phyloP scores from a whole-genome alignment of 1,284 basidiomycete genomes.

The Lignosus rhinocerotis region DNA sequence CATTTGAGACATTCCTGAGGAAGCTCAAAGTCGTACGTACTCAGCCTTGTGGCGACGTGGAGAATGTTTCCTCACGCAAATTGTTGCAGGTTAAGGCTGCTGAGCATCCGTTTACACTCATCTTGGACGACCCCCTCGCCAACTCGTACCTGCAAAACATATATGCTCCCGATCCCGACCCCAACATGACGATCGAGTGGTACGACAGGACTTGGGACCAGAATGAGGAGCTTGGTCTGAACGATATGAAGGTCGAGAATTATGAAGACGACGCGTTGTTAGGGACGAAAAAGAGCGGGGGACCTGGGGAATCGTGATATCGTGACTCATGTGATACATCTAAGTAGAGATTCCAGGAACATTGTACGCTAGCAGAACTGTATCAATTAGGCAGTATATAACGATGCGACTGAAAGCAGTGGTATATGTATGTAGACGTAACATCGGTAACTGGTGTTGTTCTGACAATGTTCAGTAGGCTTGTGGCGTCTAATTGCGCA shows the following conservation, averaged over 20 bases:
- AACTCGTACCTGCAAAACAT: constrained; percentile 97
- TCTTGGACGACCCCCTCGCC: constrained; percentile 93
- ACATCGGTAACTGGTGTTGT: no score
- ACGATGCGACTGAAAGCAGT: background rate
- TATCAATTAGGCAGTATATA: background rate
- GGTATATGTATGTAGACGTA: background rate
- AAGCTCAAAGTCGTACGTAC: constrained; percentile 73
- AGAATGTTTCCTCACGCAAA: background rate
- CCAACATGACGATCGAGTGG: constrained; percentile 82
- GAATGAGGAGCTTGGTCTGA: constrained; percentile 95
- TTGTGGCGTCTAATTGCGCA: background rate
- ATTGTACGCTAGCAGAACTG: no score
- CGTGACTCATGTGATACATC: no score
- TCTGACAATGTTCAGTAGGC: no score
- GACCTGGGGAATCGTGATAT: background rate
- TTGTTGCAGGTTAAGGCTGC: constrained; percentile 69
- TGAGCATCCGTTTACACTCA: constrained; percentile 82
- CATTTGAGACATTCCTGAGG: constrained; percentile 78
- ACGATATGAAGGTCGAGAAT: constrained; percentile 93
- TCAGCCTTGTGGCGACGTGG: background rate
- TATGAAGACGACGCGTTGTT: constrained; percentile 50
- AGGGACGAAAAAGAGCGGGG: background rate
- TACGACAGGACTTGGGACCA: constrained; percentile 90
- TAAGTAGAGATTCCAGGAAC: no score
- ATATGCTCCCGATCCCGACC: constrained; percentile 91